A percentile compares a stretch with the other conserved stretches of the same genome.
Evolutionary conservation across 2,329 filamentous ascomycete species (phyloP).

Genomic region (Claviceps monticola): DNA sequence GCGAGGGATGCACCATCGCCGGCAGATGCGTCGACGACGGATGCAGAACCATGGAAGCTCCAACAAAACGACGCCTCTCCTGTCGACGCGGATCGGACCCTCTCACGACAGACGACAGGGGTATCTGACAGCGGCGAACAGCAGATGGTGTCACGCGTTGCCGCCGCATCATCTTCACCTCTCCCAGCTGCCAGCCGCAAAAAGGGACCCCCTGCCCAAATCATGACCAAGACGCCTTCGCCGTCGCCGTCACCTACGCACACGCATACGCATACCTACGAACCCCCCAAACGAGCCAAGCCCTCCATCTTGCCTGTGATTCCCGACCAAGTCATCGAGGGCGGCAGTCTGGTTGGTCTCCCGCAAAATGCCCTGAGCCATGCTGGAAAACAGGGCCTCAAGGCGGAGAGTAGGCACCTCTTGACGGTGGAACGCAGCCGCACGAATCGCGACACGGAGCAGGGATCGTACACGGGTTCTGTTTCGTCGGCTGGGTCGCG

Average conservation of each 20-base stretch:
- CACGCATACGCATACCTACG: not conserved
- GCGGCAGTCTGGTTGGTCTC: constrained; percentile 16
- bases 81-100: not conserved
- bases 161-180: too few relatives aligned
- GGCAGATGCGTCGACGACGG: not conserved
- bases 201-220: not conserved
- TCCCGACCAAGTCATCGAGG: constrained; percentile 18
- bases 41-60: not conserved
- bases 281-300: not conserved
- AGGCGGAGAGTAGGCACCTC: constrained; percentile 22
- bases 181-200: not conserved
- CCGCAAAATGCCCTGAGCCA: constrained; percentile 17
- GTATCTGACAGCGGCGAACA: not conserved
- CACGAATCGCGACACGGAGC: constrained; percentile 19
- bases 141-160: not conserved
- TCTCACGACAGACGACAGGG: not conserved
- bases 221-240: not conserved
- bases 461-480: constrained; percentile 18
- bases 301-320: not conserved
- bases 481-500: constrained; percentile 35
- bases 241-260: not conserved
- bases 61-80: not conserved
- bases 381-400: constrained; percentile 12
- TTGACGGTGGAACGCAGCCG: constrained; percentile 25
- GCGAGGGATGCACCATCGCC: not conserved